Percentiles rank a stretch among this genome's conserved stretches.
These are phyloP conservation scores for Ploettnerulaceae sp. DNA, from an alignment of 2,329 filamentous ascomycete species.

Conservation along the genomic window DNA sequence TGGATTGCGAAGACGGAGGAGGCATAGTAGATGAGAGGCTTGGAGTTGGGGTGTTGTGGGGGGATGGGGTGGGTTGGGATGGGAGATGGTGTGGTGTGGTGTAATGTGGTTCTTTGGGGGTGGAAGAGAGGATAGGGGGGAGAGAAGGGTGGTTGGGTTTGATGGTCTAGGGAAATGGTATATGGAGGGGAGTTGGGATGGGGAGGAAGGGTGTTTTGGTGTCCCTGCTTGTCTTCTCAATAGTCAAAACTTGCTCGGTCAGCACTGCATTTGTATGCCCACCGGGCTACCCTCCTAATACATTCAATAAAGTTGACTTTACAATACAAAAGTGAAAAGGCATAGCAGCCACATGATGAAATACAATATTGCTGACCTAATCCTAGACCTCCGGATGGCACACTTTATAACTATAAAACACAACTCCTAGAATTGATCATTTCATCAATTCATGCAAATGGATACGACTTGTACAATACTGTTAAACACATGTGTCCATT, in stretches of 20 bases:
- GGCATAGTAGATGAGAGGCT: not conserved
- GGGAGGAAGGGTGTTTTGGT: not conserved
- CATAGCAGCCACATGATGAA: no score
- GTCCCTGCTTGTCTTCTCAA: not conserved
- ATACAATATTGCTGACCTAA: no score
- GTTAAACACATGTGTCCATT: not conserved
- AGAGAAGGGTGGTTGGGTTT: not conserved
- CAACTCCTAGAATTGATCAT: not conserved
- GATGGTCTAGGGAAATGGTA: not conserved
- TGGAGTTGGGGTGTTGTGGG: not conserved
- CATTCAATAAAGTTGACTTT: no score
- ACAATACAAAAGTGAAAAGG: no score
- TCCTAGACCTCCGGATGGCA: no score
- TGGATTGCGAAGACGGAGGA: not conserved
- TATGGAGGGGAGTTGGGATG: not conserved
- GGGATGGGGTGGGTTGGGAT: not conserved
- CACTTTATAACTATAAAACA: no score
- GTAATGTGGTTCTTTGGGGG: no score
- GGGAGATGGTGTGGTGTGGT: no score
- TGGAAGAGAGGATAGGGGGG: not conserved
- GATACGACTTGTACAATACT: not conserved
- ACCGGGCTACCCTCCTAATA: no score
- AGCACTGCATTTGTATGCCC: no score
- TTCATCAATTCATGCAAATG: not conserved
- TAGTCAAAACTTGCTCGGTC: no score